Conservation (phyloP, 208 protist species). For the Eutreptiella sp. region DNA sequence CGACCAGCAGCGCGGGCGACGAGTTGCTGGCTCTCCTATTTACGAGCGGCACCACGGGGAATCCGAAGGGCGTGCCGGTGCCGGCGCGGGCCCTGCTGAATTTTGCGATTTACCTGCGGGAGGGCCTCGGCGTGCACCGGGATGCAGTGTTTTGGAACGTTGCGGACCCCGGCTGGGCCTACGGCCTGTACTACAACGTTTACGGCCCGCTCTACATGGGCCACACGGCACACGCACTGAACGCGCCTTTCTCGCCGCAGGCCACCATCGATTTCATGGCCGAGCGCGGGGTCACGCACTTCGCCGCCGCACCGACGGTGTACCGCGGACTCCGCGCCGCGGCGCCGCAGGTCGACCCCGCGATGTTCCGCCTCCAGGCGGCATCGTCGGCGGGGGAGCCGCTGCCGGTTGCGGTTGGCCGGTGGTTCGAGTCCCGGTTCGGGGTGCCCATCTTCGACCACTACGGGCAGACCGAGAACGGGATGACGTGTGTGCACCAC, state of each 20-base stretch:
- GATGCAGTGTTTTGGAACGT: constrained; percentile 14
- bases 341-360: background rate
- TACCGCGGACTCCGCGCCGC: constrained; percentile 2
- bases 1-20: background rate
- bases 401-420: background rate
- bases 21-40: constrained; percentile 5
- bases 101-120: constrained; percentile 9
- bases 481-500: constrained; percentile 7
- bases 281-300: background rate
- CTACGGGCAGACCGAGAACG: constrained; percentile 10
- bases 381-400: background rate
- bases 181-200: constrained; percentile 14
- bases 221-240: background rate
- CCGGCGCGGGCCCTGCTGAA: background rate
- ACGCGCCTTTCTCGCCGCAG: background rate
- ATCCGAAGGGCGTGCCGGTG: background rate
- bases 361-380: background rate
- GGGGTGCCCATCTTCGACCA: background rate
- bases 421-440: background rate
- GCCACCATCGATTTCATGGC: background rate
- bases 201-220: background rate
- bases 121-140: background rate
- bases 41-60: constrained; percentile 5
- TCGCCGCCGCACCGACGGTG: constrained; percentile 1
- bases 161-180: constrained; percentile 12